Evolutionary conservation across 2,329 filamentous ascomycete species (phyloP).

Genomic region (Fusarium pseudonygamai): DNA sequence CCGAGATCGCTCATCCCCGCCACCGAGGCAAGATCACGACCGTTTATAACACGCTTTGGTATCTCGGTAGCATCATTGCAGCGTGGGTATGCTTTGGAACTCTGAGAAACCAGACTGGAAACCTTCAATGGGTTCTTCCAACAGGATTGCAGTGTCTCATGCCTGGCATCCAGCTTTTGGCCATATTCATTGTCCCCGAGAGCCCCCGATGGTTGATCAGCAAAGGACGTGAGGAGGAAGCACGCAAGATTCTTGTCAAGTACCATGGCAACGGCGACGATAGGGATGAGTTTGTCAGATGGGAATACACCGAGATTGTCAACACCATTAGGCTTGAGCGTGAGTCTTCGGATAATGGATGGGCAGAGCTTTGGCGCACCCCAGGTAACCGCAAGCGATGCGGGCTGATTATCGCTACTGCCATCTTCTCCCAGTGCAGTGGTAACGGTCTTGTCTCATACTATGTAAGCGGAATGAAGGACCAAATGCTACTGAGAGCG

Average conservation of each 20-base stretch:
- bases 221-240: slow-evolving; percentile 37
- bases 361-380: slow-evolving; percentile 31
- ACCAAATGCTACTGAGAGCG: rapidly evolving
- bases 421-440: slow-evolving; percentile 38
- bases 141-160: slow-evolving; percentile 36
- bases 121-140: slow-evolving; percentile 35
- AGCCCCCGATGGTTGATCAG: slow-evolving; percentile 37
- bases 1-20: slow-evolving; percentile 35
- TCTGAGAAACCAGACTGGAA: slow-evolving; percentile 18
- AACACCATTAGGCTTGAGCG: slow-evolving; percentile 34
- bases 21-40: slow-evolving; percentile 38
- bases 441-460: slow-evolving; percentile 39
- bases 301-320: slow-evolving; percentile 35
- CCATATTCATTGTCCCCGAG: slow-evolving; percentile 33
- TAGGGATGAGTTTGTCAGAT: slow-evolving; percentile 27
- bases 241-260: slow-evolving; percentile 32
- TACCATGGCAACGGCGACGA: slow-evolving; percentile 36
- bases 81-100: slow-evolving; percentile 39
- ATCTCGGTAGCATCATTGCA: slow-evolving; percentile 36
- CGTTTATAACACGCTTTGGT: slow-evolving; percentile 40
- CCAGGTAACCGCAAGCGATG: slow-evolving; percentile 38
- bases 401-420: slow-evolving; percentile 33
- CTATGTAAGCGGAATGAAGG: slow-evolving; percentile 16
- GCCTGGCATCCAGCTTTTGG: slow-evolving; percentile 35
- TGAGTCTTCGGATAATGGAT: slow-evolving; percentile 19